Base-by-base conservation (phyloP, 345 rosid genomes). In the Litchi chinensis region DNA sequence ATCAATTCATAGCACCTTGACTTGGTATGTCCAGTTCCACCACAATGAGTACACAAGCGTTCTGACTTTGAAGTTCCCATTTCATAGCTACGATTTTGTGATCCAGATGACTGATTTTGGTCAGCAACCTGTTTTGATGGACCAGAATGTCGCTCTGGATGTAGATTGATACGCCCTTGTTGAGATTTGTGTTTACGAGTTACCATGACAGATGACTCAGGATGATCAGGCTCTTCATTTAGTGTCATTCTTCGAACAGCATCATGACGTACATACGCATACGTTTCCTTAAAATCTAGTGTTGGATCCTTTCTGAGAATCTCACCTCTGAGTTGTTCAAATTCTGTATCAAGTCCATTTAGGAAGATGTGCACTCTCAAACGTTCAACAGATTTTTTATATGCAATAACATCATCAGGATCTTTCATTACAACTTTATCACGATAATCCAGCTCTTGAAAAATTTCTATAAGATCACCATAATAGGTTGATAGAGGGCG, bases 381-480 rank as follows among this genome's bases (percentile, higher is more conserved):
- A n/a, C 44, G 0, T 7, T 63, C 76, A 70, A 80, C 2, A 3
- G 46, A 13, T 41, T 37, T 16, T 18, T 50, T 76, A 76, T 76
- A 5, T n/a, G 12, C 8, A 21, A 26, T 50, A 21, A 74, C 37
- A 44, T 74, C 82, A 8, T 74, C n/a, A 2, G 5, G 69, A 19
- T 80, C 72, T 18, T 65, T 70, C 68, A 70, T 80, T 7, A 43
- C 13, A 22, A 70, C n/a, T 18, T 41, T 70, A 24, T 80, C 71
- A 75, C 18, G 19, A 69, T 69, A 52, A 21, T 69, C 57, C 0
- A 69, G 60, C 18, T 80, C 73, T 50, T 75, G 65, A 24, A 80
- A 80, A 4, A 76, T 80, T 64, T 75, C 76, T 8, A 70, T 11
- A 0, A 76, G 72, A 37, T 80, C 76, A 70, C 79, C 68, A 63